A percentile compares a stretch with the other conserved stretches of the same genome.
Conservation (phyloP, 495 filamentous ascomycete genomes). For the Penicillium steckii region DNA sequence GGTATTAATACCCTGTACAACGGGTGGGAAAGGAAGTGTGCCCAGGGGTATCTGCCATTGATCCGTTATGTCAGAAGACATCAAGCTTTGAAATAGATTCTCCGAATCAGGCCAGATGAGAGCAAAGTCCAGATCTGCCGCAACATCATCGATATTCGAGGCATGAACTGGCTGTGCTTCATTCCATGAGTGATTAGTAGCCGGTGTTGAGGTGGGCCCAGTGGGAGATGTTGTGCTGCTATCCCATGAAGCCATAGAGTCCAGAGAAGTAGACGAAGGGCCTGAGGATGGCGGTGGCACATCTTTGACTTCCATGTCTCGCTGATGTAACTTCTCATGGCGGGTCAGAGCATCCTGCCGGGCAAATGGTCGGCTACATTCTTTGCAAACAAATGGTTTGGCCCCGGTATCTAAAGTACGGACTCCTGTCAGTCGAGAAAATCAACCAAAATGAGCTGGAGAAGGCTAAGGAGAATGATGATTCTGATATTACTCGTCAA, state of each 20-base stretch:
- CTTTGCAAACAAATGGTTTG: constrained; percentile 44
- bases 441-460: constrained; percentile 7
- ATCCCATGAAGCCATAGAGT: constrained; percentile 28
- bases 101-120: constrained; percentile 51
- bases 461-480: constrained; percentile 1
- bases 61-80: constrained; percentile 40
- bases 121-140: constrained; percentile 41
- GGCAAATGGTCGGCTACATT: constrained; percentile 44
- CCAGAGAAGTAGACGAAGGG: constrained; percentile 18
- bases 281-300: constrained; percentile 16
- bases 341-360: constrained; percentile 48
- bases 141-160: constrained; percentile 24
- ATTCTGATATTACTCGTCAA: too few species aligned
- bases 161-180: constrained; percentile 19
- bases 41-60: constrained; percentile 50
- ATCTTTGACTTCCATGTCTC: constrained; percentile 28
- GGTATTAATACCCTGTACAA: constrained; percentile 34
- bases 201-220: constrained; percentile 20
- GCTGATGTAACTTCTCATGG: constrained; percentile 46
- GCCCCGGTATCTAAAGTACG: constrained; percentile 45
- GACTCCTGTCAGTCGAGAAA: constrained; percentile 18
- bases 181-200: constrained; percentile 28
- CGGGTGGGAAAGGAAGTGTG: constrained; percentile 39
- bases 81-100: constrained; percentile 46
- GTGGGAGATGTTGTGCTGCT: constrained; percentile 23